A percentile compares a stretch with the other conserved stretches of the same genome.
Evolutionary conservation across 2,329 filamentous ascomycete species (phyloP).

Genomic region (Fusarium falciforme): DNA sequence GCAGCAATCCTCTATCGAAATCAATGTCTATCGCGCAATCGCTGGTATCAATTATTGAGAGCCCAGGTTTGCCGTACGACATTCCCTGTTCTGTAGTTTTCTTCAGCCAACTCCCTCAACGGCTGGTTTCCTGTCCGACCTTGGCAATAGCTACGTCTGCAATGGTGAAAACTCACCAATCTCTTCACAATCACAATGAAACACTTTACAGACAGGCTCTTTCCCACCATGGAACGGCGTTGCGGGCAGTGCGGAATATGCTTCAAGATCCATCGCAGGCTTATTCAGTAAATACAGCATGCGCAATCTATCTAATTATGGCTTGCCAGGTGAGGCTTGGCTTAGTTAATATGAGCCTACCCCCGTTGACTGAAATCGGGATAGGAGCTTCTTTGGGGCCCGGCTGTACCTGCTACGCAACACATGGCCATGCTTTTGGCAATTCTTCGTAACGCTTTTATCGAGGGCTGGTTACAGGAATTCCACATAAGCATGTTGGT

Average conservation of each 20-base stretch:
- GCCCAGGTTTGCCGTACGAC: neutral
- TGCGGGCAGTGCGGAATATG: neutral
- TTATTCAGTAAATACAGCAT: neutral
- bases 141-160: neutral
- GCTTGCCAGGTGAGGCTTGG: neutral
- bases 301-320: neutral
- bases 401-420: neutral
- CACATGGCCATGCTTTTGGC: neutral
- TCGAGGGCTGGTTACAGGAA: neutral
- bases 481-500: neutral
- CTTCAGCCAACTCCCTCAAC: neutral
- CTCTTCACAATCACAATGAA: neutral
- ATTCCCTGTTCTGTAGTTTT: neutral
- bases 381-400: neutral
- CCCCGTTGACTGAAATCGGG: neutral
- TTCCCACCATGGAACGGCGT: neutral
- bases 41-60: neutral
- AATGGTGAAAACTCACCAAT: neutral
- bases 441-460: neutral
- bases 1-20: neutral
- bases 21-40: neutral
- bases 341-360: neutral
- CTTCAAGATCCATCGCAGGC: neutral
- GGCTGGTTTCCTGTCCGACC: neutral
- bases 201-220: neutral